A percentile compares a stretch with the other conserved stretches of the same genome.
Conservation (phyloP, 371 early-diverging fungal species). For the Rhizopus stolonifer region DNA sequence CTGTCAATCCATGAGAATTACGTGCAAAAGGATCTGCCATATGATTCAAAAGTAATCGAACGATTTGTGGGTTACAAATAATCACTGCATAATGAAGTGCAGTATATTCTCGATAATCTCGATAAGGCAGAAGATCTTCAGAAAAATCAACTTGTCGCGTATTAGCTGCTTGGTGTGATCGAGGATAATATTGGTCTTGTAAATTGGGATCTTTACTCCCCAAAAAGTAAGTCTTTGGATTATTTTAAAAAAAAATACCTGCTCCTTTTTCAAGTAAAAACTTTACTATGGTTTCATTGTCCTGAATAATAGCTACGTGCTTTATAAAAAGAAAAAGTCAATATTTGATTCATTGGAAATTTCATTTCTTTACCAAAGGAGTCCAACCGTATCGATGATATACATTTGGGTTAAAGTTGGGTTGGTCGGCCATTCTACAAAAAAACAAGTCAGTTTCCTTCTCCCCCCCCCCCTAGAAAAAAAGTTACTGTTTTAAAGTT, state of each 20-base stretch:
- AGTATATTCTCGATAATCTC: slow-evolving; percentile 53
- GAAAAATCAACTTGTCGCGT: slow-evolving; percentile 46
- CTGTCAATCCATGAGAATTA: slow-evolving; percentile 45
- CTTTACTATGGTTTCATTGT: slow-evolving; percentile 44
- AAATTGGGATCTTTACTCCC: slow-evolving; percentile 41
- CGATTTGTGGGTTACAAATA: slow-evolving; percentile 56
- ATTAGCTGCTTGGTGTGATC: slow-evolving; percentile 47
- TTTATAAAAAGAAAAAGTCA: slow-evolving; percentile 3
- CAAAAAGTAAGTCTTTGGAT: neutral
- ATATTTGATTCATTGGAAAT: neutral
- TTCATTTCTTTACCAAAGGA: slow-evolving; percentile 35
- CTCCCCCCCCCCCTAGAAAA: too few relatives aligned
- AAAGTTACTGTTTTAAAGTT: slow-evolving; percentile 34
- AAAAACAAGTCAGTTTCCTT: too few relatives aligned
- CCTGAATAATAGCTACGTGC: slow-evolving; percentile 56
- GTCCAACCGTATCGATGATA: slow-evolving; percentile 54
- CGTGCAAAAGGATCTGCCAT: slow-evolving; percentile 58
- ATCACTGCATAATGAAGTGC: slow-evolving; percentile 69
- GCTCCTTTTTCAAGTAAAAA: slow-evolving; percentile 48
- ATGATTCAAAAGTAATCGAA: slow-evolving; percentile 58
- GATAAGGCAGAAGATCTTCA: slow-evolving; percentile 45
- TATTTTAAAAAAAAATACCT: slow-evolving; percentile 16
- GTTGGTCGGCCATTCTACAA: slow-evolving; percentile 43
- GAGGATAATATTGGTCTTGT: slow-evolving; percentile 49
- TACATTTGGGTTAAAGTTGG: slow-evolving; percentile 44